A percentile compares a stretch with the other conserved stretches of the same genome.
These are phyloP conservation scores for Pseudozyma thailandica DNA, from an alignment of 1,284 basidiomycete genomes.

Conservation along the genomic window DNA sequence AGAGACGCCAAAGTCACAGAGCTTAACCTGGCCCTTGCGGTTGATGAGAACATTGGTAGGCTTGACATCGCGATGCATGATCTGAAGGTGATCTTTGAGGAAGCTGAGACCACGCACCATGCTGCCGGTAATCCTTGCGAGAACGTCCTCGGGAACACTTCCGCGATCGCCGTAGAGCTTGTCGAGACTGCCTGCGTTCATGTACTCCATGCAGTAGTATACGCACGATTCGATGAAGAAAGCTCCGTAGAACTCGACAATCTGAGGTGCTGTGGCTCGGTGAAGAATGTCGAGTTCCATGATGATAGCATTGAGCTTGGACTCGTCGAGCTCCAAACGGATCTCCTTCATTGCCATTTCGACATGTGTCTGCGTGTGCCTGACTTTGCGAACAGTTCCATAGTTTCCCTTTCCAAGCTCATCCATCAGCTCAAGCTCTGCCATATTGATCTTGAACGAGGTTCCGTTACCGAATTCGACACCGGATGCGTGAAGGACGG, in stretches of 20 bases:
- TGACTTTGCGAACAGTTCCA: constrained; percentile 93
- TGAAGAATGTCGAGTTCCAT: constrained; percentile 99
- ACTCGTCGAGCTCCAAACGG: constrained; percentile 92
- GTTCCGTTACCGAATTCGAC: constrained; percentile 95
- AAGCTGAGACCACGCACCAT: constrained; percentile 94
- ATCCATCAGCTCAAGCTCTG: constrained; percentile 83
- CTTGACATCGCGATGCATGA: constrained; percentile 98
- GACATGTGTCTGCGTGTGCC: constrained; percentile 92
- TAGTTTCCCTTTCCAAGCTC: constrained; percentile 97
- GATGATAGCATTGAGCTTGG: constrained; percentile 93
- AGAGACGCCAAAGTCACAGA: constrained; percentile 98
- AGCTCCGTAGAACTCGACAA: constrained; percentile 98
- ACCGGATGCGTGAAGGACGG: constrained; percentile 87
- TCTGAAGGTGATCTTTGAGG: constrained; percentile 93
- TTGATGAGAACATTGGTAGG: constrained; percentile 97
- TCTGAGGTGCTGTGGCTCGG: constrained; percentile 87
- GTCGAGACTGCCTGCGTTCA: constrained; percentile 95
- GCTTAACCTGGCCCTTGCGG: constrained; percentile 85
- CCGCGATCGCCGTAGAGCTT: constrained; percentile 73
- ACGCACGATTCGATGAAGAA: constrained; percentile 99
- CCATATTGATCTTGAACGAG: constrained; percentile 95
- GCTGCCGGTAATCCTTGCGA: constrained; percentile 82
- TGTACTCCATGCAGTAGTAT: constrained; percentile 99
- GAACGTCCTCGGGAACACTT: constrained; percentile 81
- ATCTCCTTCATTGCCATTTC: constrained; percentile 99